Percentiles rank a stretch among this genome's conserved stretches.
These are phyloP conservation scores for Tetrahymena elliotti DNA, from an alignment of 73 alveolate genomes.

Conservation along the genomic window DNA sequence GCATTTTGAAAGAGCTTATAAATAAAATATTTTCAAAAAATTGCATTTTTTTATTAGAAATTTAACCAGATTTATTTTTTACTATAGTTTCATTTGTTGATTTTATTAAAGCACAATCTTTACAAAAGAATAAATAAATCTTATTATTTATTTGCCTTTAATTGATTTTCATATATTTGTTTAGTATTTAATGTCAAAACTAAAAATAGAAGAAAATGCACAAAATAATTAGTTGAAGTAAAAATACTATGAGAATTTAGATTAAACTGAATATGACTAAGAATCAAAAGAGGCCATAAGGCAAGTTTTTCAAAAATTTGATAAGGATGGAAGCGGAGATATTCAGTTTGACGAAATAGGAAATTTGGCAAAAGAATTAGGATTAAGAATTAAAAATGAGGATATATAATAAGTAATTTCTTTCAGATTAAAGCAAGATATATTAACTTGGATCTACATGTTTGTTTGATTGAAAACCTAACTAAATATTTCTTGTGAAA, in stretches of 20 bases:
- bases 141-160: no score
- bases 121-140: not conserved
- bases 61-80: no score
- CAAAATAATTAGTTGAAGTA: not conserved
- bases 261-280: not conserved
- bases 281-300: not conserved
- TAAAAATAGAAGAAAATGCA: not conserved
- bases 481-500: not conserved
- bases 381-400: not conserved
- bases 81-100: not conserved
- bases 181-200: not conserved
- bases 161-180: not conserved
- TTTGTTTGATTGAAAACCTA: not conserved
- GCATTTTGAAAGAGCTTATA: no score
- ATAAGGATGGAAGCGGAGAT: not conserved
- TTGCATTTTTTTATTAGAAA: not conserved
- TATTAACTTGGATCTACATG: not conserved
- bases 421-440: not conserved
- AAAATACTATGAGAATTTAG: not conserved
- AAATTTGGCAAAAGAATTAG: not conserved
- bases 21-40: no score
- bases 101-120: no score
- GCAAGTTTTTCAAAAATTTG: not conserved
- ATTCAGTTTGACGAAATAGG: not conserved
- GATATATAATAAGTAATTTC: not conserved